Evolutionary conservation across 78 protist species (phyloP).

Genomic region (Polysphondylium violaceum): DNA sequence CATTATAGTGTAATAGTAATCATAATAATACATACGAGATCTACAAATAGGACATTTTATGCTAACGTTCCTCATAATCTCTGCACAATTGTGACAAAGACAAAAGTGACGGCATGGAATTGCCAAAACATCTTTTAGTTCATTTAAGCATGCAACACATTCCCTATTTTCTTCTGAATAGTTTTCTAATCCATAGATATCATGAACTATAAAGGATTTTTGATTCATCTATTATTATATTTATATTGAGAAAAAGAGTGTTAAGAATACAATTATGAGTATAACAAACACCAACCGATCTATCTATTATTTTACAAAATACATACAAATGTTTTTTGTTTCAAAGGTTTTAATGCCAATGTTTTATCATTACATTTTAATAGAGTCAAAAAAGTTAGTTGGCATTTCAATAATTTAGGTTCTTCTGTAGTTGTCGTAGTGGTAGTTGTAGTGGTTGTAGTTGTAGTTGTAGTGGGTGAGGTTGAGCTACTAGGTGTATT

Average conservation of each 20-base stretch:
- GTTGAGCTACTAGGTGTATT: neutral
- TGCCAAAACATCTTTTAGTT: conserved; percentile 53
- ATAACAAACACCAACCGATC: neutral
- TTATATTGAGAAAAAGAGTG: neutral
- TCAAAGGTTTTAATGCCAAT: conserved; percentile 58
- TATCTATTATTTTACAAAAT: neutral
- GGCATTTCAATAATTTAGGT: neutral
- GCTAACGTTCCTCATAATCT: conserved; percentile 46
- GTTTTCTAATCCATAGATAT: conserved; percentile 56
- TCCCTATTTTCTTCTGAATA: neutral
- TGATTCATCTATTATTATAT: conserved; percentile 16
- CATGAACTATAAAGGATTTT: conserved; percentile 53
- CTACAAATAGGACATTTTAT: conserved; percentile 73
- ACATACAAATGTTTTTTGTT: conserved; percentile 62
- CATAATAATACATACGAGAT: conserved; percentile 53
- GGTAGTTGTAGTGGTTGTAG: neutral
- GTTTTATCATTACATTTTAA: conserved; percentile 57
- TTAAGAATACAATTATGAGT: neutral
- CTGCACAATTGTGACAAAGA: conserved; percentile 68
- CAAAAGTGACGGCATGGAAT: conserved; percentile 77
- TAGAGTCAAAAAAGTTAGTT: conserved; percentile 40
- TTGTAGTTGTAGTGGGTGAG: neutral
- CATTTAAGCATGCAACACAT: conserved; percentile 68
- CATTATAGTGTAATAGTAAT: no score
- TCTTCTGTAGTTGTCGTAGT: conserved; percentile 5